Evolutionary conservation across 176 grass and related monocot genomes (phyloP), one percentile per base, ranked within the genome.

Genomic region (Tuctoria greenei): DNA sequence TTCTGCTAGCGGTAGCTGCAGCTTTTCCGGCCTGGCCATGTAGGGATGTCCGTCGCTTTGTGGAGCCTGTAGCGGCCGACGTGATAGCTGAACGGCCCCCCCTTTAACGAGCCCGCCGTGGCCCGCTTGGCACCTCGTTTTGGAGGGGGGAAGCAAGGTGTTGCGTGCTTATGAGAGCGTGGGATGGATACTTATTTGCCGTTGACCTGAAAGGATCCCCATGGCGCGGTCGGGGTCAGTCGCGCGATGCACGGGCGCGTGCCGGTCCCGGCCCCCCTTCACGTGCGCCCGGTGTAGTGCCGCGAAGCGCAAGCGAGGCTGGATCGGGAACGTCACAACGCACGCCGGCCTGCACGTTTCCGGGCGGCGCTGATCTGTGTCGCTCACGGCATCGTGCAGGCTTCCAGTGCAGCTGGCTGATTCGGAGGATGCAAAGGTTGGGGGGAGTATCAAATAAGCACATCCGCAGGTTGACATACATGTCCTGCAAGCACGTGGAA

Each of bases 201-300:
- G 61, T 75, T 81, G 84, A 86, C 84, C 23, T 36, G 71, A 61
- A 51, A 55, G 23, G 43, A 69, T 86, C 63, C 84, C 63, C 8
- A 42, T 55, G 77, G 52, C 41, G 62, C 61, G 16, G 69, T 37
- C 50, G 62, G 66, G 82, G 74, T 85, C 84, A 64, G 64, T 69
- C 41, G 85, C 80, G 69, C 74, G 61, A 68, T 63, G 61, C 85
- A 68, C 74, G 85, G 80, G 50, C 63, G 67, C 68, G 68, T 78
- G 79, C 68, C 45, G 25, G 4, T 4, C 26, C n/a, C n/a, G 5
- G 25, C 35, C 16, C 10, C 40, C 24, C 16, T 74, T 74, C 57
- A 75, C 73, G 41, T 62, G 72, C 58, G 57, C 16, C 50, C 55
- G 4, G 21, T 58, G 40, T 27, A 25, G 25, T 46, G 38, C 17